Evolutionary conservation across 1,139 yeast species (phyloP), one percentile per base, ranked within the genome.

Genomic region (Suhomyces bokatorum): DNA sequence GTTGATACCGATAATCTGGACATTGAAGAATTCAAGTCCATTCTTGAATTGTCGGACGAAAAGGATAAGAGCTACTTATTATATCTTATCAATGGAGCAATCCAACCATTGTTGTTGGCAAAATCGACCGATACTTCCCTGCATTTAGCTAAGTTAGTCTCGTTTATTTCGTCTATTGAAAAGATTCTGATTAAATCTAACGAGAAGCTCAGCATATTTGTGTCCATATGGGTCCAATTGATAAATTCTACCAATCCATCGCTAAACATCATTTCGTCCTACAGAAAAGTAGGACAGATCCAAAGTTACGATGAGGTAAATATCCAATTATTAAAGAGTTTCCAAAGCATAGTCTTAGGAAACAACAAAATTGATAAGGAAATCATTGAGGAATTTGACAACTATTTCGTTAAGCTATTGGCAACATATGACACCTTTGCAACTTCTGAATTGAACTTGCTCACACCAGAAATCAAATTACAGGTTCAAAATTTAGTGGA

Each of bases 161-260:
- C 55, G 13, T 54, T 59, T 42, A 44, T 70, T 3, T 61, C 66
- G 1, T 43, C 54, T 1, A 42, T 72, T 13, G 62, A 57, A 29
- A 44, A 47, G 5, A 39, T 53, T 7, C 64, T 64, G 62, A 43
- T 53, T 17, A 62, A 61, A 37, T 52, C 63, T 1, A 37, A 53
- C 7, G 38, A 48, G 6, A 45, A 57, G 14, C 56, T 60, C 35
- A 45, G 49, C 1, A 53, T 58, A 1, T 72, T 69, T 47, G 46
- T 73, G 36, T 49, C 52, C 15, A 45, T 69, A 3, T 72, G 76
- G 75, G 59, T 58, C 40, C 44, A 57, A 4, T 50, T 71, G 14
- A 49, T 67, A 15, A 45, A 45, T 9, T 49, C 60, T 6, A 40
- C 54, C n/a, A 51, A 56, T 13, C 51, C 48, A 9, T 38, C 51